Conservation (phyloP, 140 eudicot genomes). For the Stevia rebaudiana region DNA sequence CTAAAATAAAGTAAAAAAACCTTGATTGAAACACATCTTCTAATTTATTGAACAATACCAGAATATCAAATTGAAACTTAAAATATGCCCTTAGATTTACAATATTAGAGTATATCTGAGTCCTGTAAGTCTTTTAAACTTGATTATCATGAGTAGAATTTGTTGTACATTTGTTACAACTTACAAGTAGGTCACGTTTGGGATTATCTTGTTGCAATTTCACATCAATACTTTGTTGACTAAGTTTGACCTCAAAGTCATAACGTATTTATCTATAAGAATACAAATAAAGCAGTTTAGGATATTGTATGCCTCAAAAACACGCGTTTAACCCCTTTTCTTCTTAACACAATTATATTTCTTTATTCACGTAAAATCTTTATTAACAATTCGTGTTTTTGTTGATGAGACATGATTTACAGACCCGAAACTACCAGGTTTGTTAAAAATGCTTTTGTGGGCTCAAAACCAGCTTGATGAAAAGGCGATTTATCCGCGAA, state of each 20-base stretch:
- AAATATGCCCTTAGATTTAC: too few species aligned
- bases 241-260: neutral
- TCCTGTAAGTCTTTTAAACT: neutral
- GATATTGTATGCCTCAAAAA: neutral
- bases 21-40: too few species aligned
- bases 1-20: too few species aligned
- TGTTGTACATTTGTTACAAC: neutral
- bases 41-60: too few species aligned
- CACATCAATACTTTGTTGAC: neutral
- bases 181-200: neutral
- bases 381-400: too few species aligned
- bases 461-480: constrained; percentile 87
- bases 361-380: neutral
- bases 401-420: neutral
- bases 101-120: too few species aligned
- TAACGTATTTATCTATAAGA: neutral
- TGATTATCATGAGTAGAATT: neutral
- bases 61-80: too few species aligned
- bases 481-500: constrained; percentile 82
- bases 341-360: neutral
- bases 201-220: neutral
- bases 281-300: neutral
- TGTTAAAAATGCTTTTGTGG: constrained; percentile 89
- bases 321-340: neutral
- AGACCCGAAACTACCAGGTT: constrained; percentile 94